Evolutionary conservation across 306 rosid genomes (phyloP).

Genomic region (Prunus campanulata): DNA sequence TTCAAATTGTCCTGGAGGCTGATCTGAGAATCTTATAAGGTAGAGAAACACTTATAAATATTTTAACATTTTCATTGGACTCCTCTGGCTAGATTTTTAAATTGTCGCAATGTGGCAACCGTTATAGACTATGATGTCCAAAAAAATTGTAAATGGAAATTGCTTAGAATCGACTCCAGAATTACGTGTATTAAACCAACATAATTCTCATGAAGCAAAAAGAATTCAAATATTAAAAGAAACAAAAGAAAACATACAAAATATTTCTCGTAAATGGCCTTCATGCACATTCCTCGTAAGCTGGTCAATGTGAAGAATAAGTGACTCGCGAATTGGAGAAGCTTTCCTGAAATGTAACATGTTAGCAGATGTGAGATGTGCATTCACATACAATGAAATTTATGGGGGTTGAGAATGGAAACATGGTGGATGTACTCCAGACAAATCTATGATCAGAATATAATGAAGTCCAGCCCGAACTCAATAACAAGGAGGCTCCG

Average conservation of each 20-base stretch:
- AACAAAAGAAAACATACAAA: conserved; percentile 51
- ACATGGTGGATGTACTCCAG: background rate
- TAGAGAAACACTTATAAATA: background rate
- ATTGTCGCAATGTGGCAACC: background rate
- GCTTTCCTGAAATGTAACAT: conserved; percentile 59
- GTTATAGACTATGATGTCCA: background rate
- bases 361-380: conserved; percentile 4
- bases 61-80: background rate
- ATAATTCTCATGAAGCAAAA: conserved; percentile 1
- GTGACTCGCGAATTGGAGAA: conserved; percentile 82
- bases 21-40: background rate
- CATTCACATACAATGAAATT: background rate
- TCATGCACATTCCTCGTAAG: conserved; percentile 97
- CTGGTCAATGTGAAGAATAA: conserved; percentile 77
- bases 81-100: background rate
- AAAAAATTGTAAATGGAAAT: background rate
- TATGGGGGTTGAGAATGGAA: too few relatives aligned
- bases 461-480: background rate
- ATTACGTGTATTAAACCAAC: conserved; percentile 4
- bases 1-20: background rate
- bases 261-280: conserved; percentile 91
- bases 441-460: background rate
- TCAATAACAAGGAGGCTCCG: background rate
- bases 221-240: conserved; percentile 4
- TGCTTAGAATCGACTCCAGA: background rate